Percentiles rank a stretch among this genome's conserved stretches.
phyloP scores from a whole-genome alignment of 2,329 filamentous ascomycete species.

The Ceratocystis albifundus region DNA sequence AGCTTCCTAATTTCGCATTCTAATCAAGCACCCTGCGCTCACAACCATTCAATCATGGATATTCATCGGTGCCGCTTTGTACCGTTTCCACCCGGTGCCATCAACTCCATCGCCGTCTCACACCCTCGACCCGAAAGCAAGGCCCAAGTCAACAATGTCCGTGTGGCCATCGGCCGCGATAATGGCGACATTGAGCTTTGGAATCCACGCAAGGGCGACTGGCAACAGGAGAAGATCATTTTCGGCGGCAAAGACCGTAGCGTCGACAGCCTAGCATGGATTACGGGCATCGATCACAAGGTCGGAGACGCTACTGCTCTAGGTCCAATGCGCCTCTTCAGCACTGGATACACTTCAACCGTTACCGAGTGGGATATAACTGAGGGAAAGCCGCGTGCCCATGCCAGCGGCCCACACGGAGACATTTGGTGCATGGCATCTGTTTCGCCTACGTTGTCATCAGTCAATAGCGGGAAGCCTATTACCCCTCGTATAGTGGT shows the following conservation, averaged over 20 bases:
- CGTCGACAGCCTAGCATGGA: constrained; percentile 86
- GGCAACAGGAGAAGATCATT: constrained; percentile 83
- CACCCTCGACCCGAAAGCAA: constrained; percentile 47
- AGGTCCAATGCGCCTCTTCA: constrained; percentile 79
- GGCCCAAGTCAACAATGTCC: constrained; percentile 45
- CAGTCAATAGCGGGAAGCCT: constrained; percentile 26
- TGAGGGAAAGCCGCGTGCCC: constrained; percentile 62
- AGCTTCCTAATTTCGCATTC: background rate
- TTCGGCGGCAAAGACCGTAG: constrained; percentile 73
- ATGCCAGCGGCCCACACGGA: constrained; percentile 84
- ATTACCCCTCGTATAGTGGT: constrained; percentile 46
- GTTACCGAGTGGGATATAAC: constrained; percentile 93
- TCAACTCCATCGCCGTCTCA: constrained; percentile 91
- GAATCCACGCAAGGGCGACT: constrained; percentile 72
- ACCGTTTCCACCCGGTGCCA: constrained; percentile 77
- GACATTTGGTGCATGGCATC: constrained; percentile 88
- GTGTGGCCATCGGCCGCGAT: constrained; percentile 78
- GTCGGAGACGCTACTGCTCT: constrained; percentile 42
- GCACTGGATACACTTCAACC: constrained; percentile 83
- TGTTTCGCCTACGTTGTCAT: constrained; percentile 22
- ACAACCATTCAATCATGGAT: constrained; percentile 52
- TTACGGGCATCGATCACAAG: constrained; percentile 66
- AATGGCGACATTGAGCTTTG: constrained; percentile 98
- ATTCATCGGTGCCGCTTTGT: constrained; percentile 96
- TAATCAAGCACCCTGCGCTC: background rate